Conservation (phyloP, 2,329 filamentous ascomycete species). For the Ceratocystis cacaofunesta region DNA sequence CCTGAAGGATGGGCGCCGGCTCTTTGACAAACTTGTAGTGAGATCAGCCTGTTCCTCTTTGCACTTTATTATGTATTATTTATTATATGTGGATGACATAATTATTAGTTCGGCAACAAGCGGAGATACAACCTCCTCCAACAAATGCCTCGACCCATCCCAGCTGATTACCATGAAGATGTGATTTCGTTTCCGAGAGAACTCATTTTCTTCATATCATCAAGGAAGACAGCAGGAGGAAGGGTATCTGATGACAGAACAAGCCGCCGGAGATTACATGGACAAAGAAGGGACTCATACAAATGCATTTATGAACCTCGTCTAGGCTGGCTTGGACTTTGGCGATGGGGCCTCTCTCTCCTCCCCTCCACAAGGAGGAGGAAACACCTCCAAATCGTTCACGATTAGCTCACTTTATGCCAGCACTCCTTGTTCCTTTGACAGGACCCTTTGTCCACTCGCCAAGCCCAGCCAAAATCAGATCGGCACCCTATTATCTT, state of each 20-base stretch:
- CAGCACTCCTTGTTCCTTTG: background rate
- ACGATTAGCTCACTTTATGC: too few species aligned
- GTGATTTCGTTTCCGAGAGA: background rate
- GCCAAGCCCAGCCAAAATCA: background rate
- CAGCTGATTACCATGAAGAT: background rate
- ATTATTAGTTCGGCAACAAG: background rate
- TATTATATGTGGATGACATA: background rate
- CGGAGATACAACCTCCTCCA: too few species aligned
- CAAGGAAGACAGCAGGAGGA: background rate
- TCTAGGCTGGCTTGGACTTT: too few species aligned
- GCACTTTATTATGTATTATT: background rate
- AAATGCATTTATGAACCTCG: background rate
- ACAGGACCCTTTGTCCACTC: conserved; percentile 3
- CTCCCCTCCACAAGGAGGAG: too few species aligned
- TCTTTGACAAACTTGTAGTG: background rate
- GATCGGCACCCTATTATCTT: background rate
- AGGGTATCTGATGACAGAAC: background rate
- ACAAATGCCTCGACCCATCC: too few species aligned
- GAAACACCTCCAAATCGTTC: too few species aligned
- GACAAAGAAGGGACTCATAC: background rate
- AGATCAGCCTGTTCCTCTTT: too few species aligned
- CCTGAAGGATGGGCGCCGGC: background rate
- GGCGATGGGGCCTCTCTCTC: background rate
- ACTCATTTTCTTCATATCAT: background rate
- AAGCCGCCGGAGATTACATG: background rate